Evolutionary conservation across 495 filamentous ascomycete genomes (phyloP).

Genomic region (Lentithecium fluviatile): DNA sequence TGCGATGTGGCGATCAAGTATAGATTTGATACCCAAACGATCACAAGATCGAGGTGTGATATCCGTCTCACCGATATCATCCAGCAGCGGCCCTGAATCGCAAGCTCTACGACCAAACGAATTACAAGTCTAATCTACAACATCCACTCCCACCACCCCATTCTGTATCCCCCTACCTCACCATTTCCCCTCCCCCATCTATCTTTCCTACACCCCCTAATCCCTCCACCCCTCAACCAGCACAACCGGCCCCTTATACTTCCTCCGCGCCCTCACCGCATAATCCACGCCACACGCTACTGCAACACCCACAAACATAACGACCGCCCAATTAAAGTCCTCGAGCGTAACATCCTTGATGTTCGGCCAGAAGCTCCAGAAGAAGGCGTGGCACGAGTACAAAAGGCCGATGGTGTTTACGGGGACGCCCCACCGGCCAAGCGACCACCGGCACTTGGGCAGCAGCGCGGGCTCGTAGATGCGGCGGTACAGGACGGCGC

Average conservation of each 20-base stretch:
- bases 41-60: too few relatives aligned
- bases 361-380: slow-evolving; percentile 43
- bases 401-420: slow-evolving; percentile 35
- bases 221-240: slow-evolving; percentile 34
- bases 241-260: slow-evolving; percentile 36
- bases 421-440: slow-evolving; percentile 35
- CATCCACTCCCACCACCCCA: too few relatives aligned
- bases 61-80: too few relatives aligned
- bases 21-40: too few relatives aligned
- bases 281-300: slow-evolving; percentile 27
- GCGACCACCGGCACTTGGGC: slow-evolving; percentile 32
- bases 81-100: too few relatives aligned
- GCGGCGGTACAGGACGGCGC: slow-evolving; percentile 35
- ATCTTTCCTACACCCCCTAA: too few relatives aligned
- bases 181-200: too few relatives aligned
- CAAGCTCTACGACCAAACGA: too few relatives aligned
- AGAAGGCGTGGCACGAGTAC: slow-evolving; percentile 38
- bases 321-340: slow-evolving; percentile 38
- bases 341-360: slow-evolving; percentile 23
- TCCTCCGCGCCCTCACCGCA: slow-evolving; percentile 27
- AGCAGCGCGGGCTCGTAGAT: slow-evolving; percentile 33
- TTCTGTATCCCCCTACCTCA: too few relatives aligned
- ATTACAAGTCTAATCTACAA: too few relatives aligned
- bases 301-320: slow-evolving; percentile 36
- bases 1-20: too few relatives aligned